Conservation (phyloP, 371 early-diverging fungal species). For the Vairimorpha apis region DNA sequence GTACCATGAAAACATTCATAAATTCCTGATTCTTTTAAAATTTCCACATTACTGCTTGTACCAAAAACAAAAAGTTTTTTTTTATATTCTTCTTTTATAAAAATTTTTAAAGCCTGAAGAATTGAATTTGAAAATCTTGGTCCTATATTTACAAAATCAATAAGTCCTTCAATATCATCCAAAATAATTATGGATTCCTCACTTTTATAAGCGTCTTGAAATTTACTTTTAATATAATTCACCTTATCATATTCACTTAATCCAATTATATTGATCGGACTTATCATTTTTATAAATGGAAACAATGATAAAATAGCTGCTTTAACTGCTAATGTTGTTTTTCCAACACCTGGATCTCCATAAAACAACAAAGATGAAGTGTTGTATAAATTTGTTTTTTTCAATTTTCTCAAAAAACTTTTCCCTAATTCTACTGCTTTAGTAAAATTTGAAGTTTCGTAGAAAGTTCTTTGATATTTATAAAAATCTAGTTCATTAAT, state of each 20-base stretch:
- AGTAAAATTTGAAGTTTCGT: constrained; percentile 73
- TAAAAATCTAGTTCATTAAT: constrained; percentile 76
- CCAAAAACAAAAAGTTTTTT: constrained; percentile 62
- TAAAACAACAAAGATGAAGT: constrained; percentile 69
- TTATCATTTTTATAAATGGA: constrained; percentile 94
- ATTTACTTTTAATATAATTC: constrained; percentile 73
- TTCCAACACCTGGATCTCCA: constrained; percentile 81
- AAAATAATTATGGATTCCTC: constrained; percentile 85
- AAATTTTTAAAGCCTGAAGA: constrained; percentile 76
- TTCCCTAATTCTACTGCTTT: constrained; percentile 74
- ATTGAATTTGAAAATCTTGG: constrained; percentile 90
- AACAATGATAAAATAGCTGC: constrained; percentile 83
- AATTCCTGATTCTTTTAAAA: constrained; percentile 54
- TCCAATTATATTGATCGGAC: constrained; percentile 91
- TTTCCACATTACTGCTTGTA: constrained; percentile 53
- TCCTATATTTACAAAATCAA: constrained; percentile 93
- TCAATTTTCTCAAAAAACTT: constrained; percentile 49
- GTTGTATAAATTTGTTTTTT: constrained; percentile 78
- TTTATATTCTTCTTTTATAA: constrained; percentile 60
- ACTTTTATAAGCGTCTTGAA: constrained; percentile 87
- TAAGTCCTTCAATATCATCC: constrained; percentile 85
- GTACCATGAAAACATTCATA: constrained; percentile 55
- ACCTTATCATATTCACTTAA: constrained; percentile 82
- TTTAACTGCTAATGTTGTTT: constrained; percentile 89
- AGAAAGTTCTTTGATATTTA: constrained; percentile 66